Conservation (phyloP, 371 early-diverging fungal genomes). For the Umbelopsis sp. region DNA sequence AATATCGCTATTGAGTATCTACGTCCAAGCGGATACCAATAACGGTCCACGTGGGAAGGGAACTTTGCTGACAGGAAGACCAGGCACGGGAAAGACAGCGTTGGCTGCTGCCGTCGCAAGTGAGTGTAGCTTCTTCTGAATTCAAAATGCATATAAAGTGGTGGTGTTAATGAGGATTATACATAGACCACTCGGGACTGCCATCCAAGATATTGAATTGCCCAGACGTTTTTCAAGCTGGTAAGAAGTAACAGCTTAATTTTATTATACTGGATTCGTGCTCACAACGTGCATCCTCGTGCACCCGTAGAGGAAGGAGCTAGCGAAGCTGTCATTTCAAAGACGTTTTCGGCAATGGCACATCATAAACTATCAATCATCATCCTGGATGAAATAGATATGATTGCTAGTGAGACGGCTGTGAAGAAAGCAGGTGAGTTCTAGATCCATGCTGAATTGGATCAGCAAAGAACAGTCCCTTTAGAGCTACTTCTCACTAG, state of each 20-base stretch:
- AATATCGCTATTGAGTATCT: background rate
- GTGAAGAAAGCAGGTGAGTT: constrained; percentile 39
- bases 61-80: constrained; percentile 57
- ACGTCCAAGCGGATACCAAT: background rate
- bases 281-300: too few species aligned
- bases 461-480: too few species aligned
- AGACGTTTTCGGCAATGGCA: constrained; percentile 40
- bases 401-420: constrained; percentile 49
- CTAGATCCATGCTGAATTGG: too few species aligned
- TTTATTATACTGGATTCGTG: background rate
- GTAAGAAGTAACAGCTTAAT: constrained; percentile 31
- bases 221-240: constrained; percentile 72
- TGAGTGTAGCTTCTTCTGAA: constrained; percentile 22
- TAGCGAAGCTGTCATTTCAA: constrained; percentile 49
- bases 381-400: constrained; percentile 68
- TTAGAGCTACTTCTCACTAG: too few species aligned
- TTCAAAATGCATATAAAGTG: background rate
- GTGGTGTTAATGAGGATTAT: background rate
- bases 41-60: constrained; percentile 41
- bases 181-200: constrained; percentile 46
- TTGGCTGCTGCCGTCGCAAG: constrained; percentile 59
- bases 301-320: constrained; percentile 57
- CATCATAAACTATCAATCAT: constrained; percentile 42
- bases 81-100: constrained; percentile 70
- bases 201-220: constrained; percentile 65